Conservation (phyloP, 495 filamentous ascomycete genomes). For the Annulohypoxylon maeteangense region DNA sequence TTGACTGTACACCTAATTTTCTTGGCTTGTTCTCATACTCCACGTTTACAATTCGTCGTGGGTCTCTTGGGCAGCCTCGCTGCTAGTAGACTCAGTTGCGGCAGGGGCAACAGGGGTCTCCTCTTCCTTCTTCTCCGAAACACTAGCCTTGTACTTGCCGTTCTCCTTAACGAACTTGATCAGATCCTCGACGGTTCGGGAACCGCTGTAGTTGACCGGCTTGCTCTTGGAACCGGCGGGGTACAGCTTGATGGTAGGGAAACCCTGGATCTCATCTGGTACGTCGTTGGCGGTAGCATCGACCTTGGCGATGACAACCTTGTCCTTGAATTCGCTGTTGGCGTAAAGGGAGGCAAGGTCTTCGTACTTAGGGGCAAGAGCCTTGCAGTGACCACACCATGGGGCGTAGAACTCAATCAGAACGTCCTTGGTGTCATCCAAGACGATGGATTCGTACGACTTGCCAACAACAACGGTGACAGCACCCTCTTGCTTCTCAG, state of each 20-base stretch:
- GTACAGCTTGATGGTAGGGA: conserved; percentile 99
- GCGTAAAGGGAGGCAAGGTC: conserved; percentile 86
- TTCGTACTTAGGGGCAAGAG: conserved; percentile 88
- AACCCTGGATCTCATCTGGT: conserved; percentile 94
- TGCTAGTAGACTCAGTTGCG: conserved; percentile 59
- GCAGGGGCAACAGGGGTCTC: conserved; percentile 65
- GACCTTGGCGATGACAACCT: conserved; percentile 96
- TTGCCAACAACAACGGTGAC: conserved; percentile 92
- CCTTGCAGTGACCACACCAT: conserved; percentile 99
- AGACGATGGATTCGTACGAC: conserved; percentile 91
- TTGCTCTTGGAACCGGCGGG: conserved; percentile 86
- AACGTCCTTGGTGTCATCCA: conserved; percentile 96
- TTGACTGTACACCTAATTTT: conserved; percentile 43
- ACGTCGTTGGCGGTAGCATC: conserved; percentile 98
- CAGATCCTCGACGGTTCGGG: conserved; percentile 92
- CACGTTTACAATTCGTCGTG: conserved; percentile 74
- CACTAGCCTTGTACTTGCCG: conserved; percentile 81
- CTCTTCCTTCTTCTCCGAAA: conserved; percentile 62
- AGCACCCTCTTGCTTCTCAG: conserved; percentile 91
- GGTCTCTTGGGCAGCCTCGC: conserved; percentile 55
- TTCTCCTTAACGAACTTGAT: conserved; percentile 94
- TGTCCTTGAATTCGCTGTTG: conserved; percentile 74
- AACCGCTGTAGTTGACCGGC: conserved; percentile 86
- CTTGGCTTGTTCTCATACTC: conserved; percentile 23
- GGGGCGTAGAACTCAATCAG: conserved; percentile 98